Conservation (phyloP, 2,329 filamentous ascomycete genomes). For the Penicillium rolfsii region DNA sequence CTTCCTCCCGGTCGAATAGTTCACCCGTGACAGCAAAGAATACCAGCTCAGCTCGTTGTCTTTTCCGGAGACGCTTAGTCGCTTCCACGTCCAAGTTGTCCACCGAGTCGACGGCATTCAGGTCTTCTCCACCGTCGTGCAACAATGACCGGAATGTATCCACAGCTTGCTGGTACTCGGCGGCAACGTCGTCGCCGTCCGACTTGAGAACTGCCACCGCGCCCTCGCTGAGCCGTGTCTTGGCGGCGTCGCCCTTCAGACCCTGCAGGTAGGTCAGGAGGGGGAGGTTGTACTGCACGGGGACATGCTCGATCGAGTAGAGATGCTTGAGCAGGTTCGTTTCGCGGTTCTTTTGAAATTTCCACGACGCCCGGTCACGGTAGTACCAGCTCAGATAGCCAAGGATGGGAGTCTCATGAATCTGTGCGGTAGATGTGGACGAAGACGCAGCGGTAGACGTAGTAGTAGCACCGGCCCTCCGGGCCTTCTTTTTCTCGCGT, state of each 20-base stretch:
- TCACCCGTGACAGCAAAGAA: slow-evolving; percentile 39
- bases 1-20: slow-evolving; percentile 33
- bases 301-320: slow-evolving; percentile 72
- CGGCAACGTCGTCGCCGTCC: slow-evolving; percentile 41
- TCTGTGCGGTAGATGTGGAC: slow-evolving; percentile 16
- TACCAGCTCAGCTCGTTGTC: slow-evolving; percentile 45
- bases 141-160: slow-evolving; percentile 48
- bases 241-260: slow-evolving; percentile 73
- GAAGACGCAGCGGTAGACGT: slow-evolving; percentile 1
- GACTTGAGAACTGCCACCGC: slow-evolving; percentile 62
- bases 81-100: slow-evolving; percentile 32
- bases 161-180: slow-evolving; percentile 56
- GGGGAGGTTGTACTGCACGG: slow-evolving; percentile 67
- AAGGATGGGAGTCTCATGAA: slow-evolving; percentile 60
- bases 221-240: slow-evolving; percentile 64
- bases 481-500: slow-evolving; percentile 34
- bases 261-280: slow-evolving; percentile 79
- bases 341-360: slow-evolving; percentile 95
- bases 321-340: slow-evolving; percentile 81
- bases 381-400: slow-evolving; percentile 78
- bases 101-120: slow-evolving; percentile 25
- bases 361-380: slow-evolving; percentile 73
- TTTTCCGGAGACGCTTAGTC: slow-evolving; percentile 38
- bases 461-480: slow-evolving; percentile 22
- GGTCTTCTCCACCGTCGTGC: slow-evolving; percentile 30